phyloP scores from a whole-genome alignment of 2,329 filamentous ascomycete species.

The Exophiala calicioides region DNA sequence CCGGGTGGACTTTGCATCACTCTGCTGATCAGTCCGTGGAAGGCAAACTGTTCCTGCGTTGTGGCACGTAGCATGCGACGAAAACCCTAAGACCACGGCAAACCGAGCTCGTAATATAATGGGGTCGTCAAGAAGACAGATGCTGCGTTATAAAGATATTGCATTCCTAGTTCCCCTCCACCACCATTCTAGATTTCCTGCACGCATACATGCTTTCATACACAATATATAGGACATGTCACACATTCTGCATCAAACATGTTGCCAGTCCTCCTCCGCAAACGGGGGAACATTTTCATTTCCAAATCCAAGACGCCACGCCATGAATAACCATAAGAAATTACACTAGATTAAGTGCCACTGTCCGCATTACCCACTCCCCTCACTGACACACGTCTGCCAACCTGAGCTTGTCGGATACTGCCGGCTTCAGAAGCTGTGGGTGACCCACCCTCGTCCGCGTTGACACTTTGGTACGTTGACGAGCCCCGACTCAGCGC shows the following conservation, averaged over 20 bases:
- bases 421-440: slow-evolving; percentile 26
- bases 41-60: background rate
- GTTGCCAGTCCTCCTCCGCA: background rate
- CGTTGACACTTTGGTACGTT: slow-evolving; percentile 22
- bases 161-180: no score
- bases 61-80: background rate
- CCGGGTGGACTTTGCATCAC: no score
- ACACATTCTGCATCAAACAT: background rate
- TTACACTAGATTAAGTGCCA: slow-evolving; percentile 2
- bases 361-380: slow-evolving; percentile 3
- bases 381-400: slow-evolving; percentile 27
- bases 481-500: slow-evolving; percentile 27
- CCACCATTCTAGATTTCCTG: background rate
- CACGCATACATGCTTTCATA: background rate
- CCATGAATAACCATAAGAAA: slow-evolving; percentile 17
- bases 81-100: background rate
- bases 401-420: slow-evolving; percentile 27
- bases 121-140: no score
- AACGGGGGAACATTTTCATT: background rate
- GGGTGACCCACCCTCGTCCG: slow-evolving; percentile 18
- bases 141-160: background rate
- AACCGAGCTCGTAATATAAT: background rate
- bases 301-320: slow-evolving; percentile 10
- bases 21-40: no score
- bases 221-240: slow-evolving; percentile 2